Evolutionary conservation across 2,329 filamentous ascomycete genomes (phyloP).

Genomic region (Lecanosticta acicola): DNA sequence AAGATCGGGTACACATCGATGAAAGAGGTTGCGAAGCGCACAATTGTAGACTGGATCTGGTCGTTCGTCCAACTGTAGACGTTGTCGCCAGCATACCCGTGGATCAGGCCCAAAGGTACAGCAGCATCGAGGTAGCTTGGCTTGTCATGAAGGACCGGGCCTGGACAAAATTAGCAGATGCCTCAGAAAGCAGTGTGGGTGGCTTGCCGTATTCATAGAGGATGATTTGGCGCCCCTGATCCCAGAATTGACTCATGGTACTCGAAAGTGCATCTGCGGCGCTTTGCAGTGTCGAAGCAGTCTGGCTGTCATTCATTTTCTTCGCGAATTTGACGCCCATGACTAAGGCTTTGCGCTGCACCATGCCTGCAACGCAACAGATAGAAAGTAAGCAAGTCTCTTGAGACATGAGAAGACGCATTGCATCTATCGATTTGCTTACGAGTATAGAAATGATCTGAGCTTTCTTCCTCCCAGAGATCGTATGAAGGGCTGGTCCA

Average conservation of each 20-base stretch:
- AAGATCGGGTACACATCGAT: conserved; percentile 27
- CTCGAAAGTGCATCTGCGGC: conserved; percentile 25
- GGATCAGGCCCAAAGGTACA: conserved; percentile 30
- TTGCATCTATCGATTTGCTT: too few relatives aligned
- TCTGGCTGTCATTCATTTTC: conserved; percentile 25
- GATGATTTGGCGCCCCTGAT: conserved; percentile 25
- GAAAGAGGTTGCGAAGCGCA: conserved; percentile 29
- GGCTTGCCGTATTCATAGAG: conserved; percentile 33
- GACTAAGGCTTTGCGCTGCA: conserved; percentile 29
- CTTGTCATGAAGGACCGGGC: conserved; percentile 29
- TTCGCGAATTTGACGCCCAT: conserved; percentile 28
- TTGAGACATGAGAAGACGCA: too few relatives aligned
- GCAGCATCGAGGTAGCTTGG: conserved; percentile 32
- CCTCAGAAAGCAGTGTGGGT: too few relatives aligned
- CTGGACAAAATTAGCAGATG: too few relatives aligned
- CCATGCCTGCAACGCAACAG: too few relatives aligned
- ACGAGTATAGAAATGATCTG: conserved; percentile 31
- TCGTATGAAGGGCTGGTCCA: conserved; percentile 29
- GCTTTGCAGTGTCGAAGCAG: conserved; percentile 22
- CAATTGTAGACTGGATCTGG: conserved; percentile 27
- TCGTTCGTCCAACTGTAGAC: conserved; percentile 32
- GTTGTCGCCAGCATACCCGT: conserved; percentile 30
- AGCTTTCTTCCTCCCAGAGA: conserved; percentile 31
- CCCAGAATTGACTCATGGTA: conserved; percentile 31
- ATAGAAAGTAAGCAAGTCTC: too few relatives aligned